A percentile compares a stretch with the other conserved stretches of the same genome.
Conservation (phyloP, 2,329 filamentous ascomycete species). For the Ophiostoma sp. region DNA sequence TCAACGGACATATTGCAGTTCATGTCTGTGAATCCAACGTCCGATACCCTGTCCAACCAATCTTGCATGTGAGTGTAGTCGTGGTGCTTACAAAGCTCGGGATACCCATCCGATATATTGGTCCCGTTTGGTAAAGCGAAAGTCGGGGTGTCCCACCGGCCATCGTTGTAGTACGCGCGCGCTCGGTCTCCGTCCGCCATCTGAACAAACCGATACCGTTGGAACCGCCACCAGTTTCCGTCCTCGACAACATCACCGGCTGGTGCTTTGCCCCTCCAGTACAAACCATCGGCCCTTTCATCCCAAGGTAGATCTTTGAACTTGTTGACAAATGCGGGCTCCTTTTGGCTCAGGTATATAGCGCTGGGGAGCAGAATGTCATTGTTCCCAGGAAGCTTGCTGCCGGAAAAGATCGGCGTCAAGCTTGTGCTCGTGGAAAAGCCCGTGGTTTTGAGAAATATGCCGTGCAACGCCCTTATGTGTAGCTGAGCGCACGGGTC, state of each 20-base stretch:
- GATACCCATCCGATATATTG: conserved; percentile 37
- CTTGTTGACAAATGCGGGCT: conserved; percentile 42
- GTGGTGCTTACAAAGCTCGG: conserved; percentile 39
- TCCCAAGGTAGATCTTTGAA: conserved; percentile 59
- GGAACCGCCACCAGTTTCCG: conserved; percentile 67
- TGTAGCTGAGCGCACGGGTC: conserved; percentile 58
- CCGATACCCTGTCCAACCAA: conserved; percentile 45
- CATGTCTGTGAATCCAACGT: conserved; percentile 47
- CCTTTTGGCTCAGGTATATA: conserved; percentile 59
- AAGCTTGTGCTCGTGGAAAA: conserved; percentile 53
- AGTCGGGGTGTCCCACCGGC: conserved; percentile 42
- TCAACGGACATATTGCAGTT: conserved; percentile 38
- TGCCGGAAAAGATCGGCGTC: conserved; percentile 59
- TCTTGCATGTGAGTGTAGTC: conserved; percentile 38
- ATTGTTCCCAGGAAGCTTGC: conserved; percentile 59
- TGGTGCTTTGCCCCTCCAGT: conserved; percentile 67
- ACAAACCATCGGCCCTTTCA: conserved; percentile 55
- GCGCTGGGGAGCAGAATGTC: conserved; percentile 62
- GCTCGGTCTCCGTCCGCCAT: conserved; percentile 66
- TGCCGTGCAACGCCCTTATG: conserved; percentile 50
- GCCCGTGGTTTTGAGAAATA: conserved; percentile 53
- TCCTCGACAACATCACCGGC: conserved; percentile 50
- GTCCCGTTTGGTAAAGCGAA: conserved; percentile 46
- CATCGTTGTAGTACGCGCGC: conserved; percentile 45
- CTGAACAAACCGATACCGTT: conserved; percentile 67